A percentile compares a stretch with the other conserved stretches of the same genome.
phyloP scores from a whole-genome alignment of 768 basidiomycete genomes.

The Auricularia sp. region DNA sequence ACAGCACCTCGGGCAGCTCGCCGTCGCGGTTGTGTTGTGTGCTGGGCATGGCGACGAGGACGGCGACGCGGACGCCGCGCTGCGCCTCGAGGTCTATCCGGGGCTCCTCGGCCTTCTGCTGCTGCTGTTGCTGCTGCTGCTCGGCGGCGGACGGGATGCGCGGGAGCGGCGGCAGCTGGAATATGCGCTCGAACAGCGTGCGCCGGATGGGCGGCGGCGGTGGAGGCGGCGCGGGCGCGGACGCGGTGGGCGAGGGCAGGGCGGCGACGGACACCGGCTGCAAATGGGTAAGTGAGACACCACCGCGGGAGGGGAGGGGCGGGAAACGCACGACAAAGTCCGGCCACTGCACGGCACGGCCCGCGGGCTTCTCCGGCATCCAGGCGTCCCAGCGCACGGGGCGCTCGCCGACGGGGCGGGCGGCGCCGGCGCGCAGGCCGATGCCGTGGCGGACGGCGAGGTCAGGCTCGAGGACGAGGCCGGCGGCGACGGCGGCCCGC shows the following conservation, averaged over 20 bases:
- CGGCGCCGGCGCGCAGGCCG: neutral
- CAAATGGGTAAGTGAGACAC: neutral
- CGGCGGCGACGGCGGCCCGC: neutral
- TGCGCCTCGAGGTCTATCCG: neutral
- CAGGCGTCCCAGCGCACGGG: neutral
- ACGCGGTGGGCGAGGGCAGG: neutral
- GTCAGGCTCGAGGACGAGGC: neutral
- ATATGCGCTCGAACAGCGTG: neutral
- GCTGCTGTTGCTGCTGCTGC: neutral
- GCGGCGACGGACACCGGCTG: neutral
- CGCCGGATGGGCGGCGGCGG: neutral
- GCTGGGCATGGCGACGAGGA: neutral
- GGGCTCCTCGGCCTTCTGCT: neutral
- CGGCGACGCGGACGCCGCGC: neutral
- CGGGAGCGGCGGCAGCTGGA: neutral
- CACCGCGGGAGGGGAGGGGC: neutral
- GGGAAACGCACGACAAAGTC: neutral
- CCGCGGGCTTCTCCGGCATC: neutral
- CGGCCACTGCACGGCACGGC: neutral
- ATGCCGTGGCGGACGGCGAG: neutral
- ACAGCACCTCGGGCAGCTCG: neutral
- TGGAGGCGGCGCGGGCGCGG: neutral
- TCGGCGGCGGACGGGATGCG: neutral
- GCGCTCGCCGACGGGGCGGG: neutral
- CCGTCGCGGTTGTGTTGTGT: neutral